Base-by-base conservation (phyloP, 2,329 filamentous ascomycete genomes). In the Sporothrix protearum region DNA sequence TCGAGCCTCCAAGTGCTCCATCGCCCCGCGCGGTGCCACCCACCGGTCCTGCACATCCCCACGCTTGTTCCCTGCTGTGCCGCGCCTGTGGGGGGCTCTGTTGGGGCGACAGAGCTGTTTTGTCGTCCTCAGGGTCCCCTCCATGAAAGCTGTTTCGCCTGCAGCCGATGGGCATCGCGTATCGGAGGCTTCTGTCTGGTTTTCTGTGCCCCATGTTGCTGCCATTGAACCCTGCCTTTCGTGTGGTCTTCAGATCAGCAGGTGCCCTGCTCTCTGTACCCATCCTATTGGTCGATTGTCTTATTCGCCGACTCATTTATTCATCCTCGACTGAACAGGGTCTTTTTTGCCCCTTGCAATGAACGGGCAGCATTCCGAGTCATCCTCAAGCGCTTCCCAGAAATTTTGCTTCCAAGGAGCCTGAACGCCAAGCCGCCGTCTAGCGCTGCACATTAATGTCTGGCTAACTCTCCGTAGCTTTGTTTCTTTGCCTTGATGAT, bases 21-120 rank as follows among this genome's bases (percentile, higher is more conserved):
- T 64, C 61, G 53, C 19, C 19, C 36, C n/a, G 57, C 28, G 28
- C 57, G 57, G 57, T 42, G 57, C 57, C 57, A 63, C 57, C 57
- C 57, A 63, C 57, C 10, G 33, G 57, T 25, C 57, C 53, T 63
- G 57, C 57, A 64, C 39, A 47, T 64, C 25, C 61, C 39, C 39
- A 47, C 61, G 61, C 61, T 64, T 30, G 42, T 30, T 45, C 12
- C 10, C 36, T 42, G 3, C 39, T 49, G 63, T 45, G 45, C 25
- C 28, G 42, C 45, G 42, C 45, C 28, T 36, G 64, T 51, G 64
- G 64, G 63, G 64, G 64, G 63, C n/a, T 49, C 19, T 49, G 42
- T 67, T 49, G 64, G 45, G 9, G 1, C 39, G 30, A 42, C 0
- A 14, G 5, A 33, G 22, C 64, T 42, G 33, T 14, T 28, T 22